Percentiles rank a stretch among this genome's conserved stretches.
phyloP scores from a whole-genome alignment of 2,329 filamentous ascomycete genomes.

The Apiospora pterosperma region DNA sequence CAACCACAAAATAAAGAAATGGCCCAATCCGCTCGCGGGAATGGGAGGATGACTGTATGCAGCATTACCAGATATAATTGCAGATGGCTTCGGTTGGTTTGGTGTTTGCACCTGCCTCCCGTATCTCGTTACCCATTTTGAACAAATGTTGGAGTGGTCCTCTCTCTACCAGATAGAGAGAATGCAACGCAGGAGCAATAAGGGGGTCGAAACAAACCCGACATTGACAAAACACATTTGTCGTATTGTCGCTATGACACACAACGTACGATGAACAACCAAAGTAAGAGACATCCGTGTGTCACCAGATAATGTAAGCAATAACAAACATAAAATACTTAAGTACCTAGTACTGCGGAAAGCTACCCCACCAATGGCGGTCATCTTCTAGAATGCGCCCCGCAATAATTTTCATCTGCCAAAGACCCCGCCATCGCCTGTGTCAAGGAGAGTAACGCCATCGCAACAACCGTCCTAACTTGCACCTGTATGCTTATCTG shows the following conservation, averaged over 20 bases:
- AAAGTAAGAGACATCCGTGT: too few species aligned
- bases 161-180: too few species aligned
- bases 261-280: neutral
- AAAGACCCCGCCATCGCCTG: slow-evolving; percentile 1
- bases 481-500: neutral
- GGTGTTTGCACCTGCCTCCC: neutral
- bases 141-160: neutral
- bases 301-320: too few species aligned
- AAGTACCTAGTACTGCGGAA: neutral
- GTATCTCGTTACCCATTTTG: neutral
- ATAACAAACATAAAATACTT: too few species aligned
- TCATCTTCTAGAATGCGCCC: neutral
- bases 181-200: neutral
- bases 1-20: too few species aligned
- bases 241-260: neutral
- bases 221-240: too few species aligned
- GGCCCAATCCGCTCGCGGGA: neutral
- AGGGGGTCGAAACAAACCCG: neutral
- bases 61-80: neutral
- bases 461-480: neutral
- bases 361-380: neutral
- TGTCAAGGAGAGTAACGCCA: neutral
- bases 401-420: slow-evolving; percentile 4
- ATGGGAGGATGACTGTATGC: neutral
- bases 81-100: neutral